phyloP scores from a whole-genome alignment of 2,329 filamentous ascomycete genomes.

The Trichoderma citrinoviride region DNA sequence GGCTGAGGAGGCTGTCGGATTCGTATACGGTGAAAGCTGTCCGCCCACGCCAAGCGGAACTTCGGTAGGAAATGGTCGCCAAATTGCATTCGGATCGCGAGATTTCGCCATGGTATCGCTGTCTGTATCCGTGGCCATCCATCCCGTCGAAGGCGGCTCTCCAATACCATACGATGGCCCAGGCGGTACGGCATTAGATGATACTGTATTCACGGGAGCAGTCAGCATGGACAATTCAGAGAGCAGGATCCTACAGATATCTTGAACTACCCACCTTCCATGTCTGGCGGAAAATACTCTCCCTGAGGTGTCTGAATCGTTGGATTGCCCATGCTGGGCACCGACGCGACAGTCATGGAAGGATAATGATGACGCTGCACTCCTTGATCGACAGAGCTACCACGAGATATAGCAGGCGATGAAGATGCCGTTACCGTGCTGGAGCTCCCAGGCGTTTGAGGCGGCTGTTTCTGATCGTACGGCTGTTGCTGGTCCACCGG shows the following conservation, averaged over 20 bases:
- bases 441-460: constrained; percentile 40
- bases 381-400: constrained; percentile 43
- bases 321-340: constrained; percentile 42
- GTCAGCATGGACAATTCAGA: not conserved
- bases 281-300: constrained; percentile 40
- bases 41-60: constrained; percentile 46
- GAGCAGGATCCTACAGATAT: not conserved
- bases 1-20: constrained; percentile 40
- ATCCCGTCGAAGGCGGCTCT: constrained; percentile 40
- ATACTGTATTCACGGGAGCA: constrained; percentile 29
- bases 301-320: constrained; percentile 40
- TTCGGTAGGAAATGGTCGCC: constrained; percentile 51
- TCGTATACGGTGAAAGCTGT: constrained; percentile 50
- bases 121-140: constrained; percentile 45
- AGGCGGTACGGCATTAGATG: constrained; percentile 34
- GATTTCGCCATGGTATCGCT: constrained; percentile 42
- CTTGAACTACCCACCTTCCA: constrained; percentile 42
- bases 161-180: constrained; percentile 41
- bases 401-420: constrained; percentile 46
- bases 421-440: constrained; percentile 47
- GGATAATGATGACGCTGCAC: constrained; percentile 41
- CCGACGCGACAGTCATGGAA: constrained; percentile 44
- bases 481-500: constrained; percentile 76
- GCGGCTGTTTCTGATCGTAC: constrained; percentile 44
- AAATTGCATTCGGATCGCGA: constrained; percentile 44